Conservation (phyloP, 805 yeast genomes). For the Zygosaccharomyces gambellarensis region DNA sequence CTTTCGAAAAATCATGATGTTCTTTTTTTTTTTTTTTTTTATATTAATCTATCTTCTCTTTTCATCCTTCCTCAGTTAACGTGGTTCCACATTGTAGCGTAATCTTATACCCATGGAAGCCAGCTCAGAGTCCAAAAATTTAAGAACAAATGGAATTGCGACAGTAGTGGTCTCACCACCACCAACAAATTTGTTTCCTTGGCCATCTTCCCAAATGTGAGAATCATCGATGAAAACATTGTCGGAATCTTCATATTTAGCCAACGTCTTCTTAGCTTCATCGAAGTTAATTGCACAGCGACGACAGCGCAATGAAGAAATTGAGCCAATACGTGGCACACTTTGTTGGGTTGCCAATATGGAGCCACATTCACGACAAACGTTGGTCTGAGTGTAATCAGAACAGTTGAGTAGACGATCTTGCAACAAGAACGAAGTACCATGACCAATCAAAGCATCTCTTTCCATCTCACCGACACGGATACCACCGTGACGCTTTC, state of each 20-base stretch:
- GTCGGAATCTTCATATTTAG: constrained; percentile 32
- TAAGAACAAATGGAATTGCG: constrained; percentile 93
- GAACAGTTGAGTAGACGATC: constrained; percentile 93
- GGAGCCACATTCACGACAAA: constrained; percentile 93
- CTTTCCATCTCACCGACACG: constrained; percentile 99
- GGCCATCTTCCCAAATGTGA: constrained; percentile 96
- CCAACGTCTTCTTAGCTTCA: constrained; percentile 41
- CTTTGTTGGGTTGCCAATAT: constrained; percentile 82
- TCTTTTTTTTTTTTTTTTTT: background rate
- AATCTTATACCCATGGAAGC: constrained; percentile 97
- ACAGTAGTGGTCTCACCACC: constrained; percentile 93
- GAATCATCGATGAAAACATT: constrained; percentile 54
- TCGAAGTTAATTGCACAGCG: constrained; percentile 78
- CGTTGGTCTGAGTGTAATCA: constrained; percentile 85
- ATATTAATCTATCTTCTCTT: no score
- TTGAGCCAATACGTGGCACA: constrained; percentile 84
- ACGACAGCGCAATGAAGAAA: constrained; percentile 78
- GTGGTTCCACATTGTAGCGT: constrained; percentile 79
- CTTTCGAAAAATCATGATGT: background rate
- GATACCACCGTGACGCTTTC: constrained; percentile 98
- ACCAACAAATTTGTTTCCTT: constrained; percentile 84
- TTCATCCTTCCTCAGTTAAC: constrained; percentile 3
- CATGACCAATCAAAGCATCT: constrained; percentile 98
- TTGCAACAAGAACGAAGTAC: constrained; percentile 90
- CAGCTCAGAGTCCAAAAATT: constrained; percentile 89